Percentiles rank a stretch among this genome's conserved stretches.
Conservation (phyloP, 1,284 basidiomycete genomes). For the Heterobasidion occidentale region DNA sequence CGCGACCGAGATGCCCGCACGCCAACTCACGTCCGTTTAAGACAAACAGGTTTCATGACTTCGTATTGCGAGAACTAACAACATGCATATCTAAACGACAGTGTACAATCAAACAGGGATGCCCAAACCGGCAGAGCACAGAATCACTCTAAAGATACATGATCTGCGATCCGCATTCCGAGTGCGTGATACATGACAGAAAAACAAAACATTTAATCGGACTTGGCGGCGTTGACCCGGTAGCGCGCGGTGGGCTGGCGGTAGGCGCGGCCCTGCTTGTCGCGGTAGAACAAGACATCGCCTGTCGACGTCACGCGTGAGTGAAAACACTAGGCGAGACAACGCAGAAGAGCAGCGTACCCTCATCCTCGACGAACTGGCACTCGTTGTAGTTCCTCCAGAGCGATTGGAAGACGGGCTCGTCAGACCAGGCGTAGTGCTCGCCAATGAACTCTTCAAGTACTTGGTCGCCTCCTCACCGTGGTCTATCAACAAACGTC, state of each 20-base stretch:
- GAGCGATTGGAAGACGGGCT: constrained; percentile 41
- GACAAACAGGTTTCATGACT: too few species aligned
- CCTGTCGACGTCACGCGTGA: constrained; percentile 17
- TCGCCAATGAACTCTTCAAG: constrained; percentile 44
- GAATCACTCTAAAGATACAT: too few species aligned
- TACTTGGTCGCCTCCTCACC: constrained; percentile 43
- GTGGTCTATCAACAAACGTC: constrained; percentile 23
- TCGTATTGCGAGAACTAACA: too few species aligned
- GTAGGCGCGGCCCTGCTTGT: constrained; percentile 39
- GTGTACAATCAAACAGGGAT: too few species aligned
- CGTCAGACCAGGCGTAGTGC: constrained; percentile 40
- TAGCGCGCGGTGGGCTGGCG: constrained; percentile 18
- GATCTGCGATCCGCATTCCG: too few species aligned
- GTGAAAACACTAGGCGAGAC: background rate
- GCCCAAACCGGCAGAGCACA: too few species aligned
- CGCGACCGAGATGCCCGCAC: too few species aligned
- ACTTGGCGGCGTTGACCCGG: background rate
- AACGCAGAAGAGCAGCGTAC: constrained; percentile 9
- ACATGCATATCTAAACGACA: too few species aligned
- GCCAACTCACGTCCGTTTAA: too few species aligned
- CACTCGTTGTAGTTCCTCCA: constrained; percentile 54
- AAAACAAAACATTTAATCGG: background rate
- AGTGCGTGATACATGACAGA: too few species aligned
- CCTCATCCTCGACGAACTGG: constrained; percentile 65
- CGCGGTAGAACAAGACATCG: constrained; percentile 56